Evolutionary conservation across 495 filamentous ascomycete species (phyloP).

Genomic region (Bacidia gigantensis): DNA sequence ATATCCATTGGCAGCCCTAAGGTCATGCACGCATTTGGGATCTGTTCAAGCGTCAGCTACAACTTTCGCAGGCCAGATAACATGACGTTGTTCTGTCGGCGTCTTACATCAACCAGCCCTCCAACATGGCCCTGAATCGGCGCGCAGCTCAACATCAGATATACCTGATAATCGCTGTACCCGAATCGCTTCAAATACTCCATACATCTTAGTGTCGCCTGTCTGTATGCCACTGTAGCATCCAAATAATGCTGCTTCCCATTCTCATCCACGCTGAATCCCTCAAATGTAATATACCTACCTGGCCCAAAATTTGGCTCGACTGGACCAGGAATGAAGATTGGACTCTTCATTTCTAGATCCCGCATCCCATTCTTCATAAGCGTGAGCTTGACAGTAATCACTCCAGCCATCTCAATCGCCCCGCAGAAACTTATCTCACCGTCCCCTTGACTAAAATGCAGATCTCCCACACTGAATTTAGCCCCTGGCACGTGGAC

Average conservation of each 20-base stretch:
- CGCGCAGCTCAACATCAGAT: constrained; percentile 76
- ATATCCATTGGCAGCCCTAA: constrained; percentile 88
- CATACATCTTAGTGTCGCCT: constrained; percentile 68
- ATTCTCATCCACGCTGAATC: constrained; percentile 81
- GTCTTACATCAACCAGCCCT: constrained; percentile 77
- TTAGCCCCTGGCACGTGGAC: constrained; percentile 78
- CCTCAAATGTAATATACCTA: constrained; percentile 82
- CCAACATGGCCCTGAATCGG: constrained; percentile 87
- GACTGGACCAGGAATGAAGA: constrained; percentile 82
- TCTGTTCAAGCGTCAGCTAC: constrained; percentile 11
- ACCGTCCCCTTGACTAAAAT: constrained; percentile 84
- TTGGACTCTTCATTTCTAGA: constrained; percentile 70
- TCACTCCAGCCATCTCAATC: constrained; percentile 91
- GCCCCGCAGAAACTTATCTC: constrained; percentile 95
- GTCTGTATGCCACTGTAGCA: constrained; percentile 81
- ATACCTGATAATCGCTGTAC: constrained; percentile 70
- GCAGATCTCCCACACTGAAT: constrained; percentile 84
- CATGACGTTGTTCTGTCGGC: background rate
- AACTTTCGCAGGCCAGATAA: background rate
- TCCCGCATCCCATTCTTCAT: constrained; percentile 71
- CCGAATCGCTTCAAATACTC: constrained; percentile 77
- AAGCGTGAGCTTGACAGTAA: constrained; percentile 82
- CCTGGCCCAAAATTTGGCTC: constrained; percentile 85
- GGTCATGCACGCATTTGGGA: constrained; percentile 72
- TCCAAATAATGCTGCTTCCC: constrained; percentile 93